phyloP scores from a whole-genome alignment of 2,329 filamentous ascomycete species.

The Colletotrichum ledebouriae region DNA sequence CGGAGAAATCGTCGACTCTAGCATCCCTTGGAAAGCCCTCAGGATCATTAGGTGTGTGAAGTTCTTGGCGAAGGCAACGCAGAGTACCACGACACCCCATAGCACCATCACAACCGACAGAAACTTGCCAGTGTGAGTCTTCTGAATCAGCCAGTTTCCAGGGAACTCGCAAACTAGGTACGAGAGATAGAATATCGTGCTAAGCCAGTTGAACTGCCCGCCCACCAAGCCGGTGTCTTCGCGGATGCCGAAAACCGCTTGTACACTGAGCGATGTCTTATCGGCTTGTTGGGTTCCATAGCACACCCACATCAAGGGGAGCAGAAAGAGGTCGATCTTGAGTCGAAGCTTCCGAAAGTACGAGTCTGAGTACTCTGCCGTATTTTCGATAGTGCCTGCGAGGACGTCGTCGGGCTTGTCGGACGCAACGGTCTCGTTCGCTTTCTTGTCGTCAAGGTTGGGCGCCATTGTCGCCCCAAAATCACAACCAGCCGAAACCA shows the following conservation, averaged over 20 bases:
- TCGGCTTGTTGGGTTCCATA: constrained; percentile 50
- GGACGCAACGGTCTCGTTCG: neutral
- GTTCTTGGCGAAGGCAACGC: no score
- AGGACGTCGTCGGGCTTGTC: constrained; percentile 21
- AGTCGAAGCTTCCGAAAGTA: constrained; percentile 48
- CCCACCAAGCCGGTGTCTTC: constrained; percentile 49
- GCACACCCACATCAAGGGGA: constrained; percentile 50
- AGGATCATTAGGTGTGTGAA: no score
- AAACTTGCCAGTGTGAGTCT: constrained; percentile 48
- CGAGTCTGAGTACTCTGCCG: constrained; percentile 44
- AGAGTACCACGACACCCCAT: no score
- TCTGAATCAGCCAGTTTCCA: constrained; percentile 44
- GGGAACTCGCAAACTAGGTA: constrained; percentile 49
- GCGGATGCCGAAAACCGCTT: constrained; percentile 49
- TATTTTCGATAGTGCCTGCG: constrained; percentile 33
- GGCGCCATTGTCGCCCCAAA: neutral
- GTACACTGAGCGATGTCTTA: constrained; percentile 49
- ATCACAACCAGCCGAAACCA: no score
- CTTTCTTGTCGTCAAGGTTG: constrained; percentile 7
- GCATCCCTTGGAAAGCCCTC: no score
- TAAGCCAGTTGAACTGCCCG: constrained; percentile 50
- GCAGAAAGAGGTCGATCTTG: constrained; percentile 50
- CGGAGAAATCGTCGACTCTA: no score
- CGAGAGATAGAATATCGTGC: constrained; percentile 49
- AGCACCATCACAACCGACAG: no score